These are phyloP conservation scores for Paratinospora sagittata DNA, from an alignment of 164 flowering plant genomes.

Conservation along the genomic window DNA sequence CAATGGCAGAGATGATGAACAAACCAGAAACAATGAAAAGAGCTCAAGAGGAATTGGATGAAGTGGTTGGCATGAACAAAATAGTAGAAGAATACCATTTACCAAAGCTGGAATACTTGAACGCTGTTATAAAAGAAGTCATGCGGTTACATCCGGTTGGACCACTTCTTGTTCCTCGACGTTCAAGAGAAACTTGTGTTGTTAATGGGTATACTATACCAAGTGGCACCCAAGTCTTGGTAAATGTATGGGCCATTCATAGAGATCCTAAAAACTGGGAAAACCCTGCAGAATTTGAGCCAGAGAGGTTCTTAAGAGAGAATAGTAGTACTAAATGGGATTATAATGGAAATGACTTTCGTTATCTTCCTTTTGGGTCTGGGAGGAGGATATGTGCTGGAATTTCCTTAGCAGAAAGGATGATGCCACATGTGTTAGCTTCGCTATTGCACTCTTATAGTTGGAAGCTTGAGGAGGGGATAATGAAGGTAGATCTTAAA, in stretches of 20 bases:
- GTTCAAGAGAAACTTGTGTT: slow-evolving; percentile 11
- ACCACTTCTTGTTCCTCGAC: slow-evolving; percentile 15
- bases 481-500: slow-evolving; percentile 10
- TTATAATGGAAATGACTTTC: slow-evolving; percentile 17
- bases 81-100: slow-evolving; percentile 16
- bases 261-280: slow-evolving; percentile 22
- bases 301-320: slow-evolving; percentile 15
- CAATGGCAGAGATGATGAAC: slow-evolving; percentile 30
- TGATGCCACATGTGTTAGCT: slow-evolving; percentile 9
- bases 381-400: slow-evolving; percentile 23
- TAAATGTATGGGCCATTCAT: slow-evolving; percentile 23
- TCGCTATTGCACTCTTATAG: slow-evolving; percentile 16
- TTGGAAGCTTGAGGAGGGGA: slow-evolving; percentile 14
- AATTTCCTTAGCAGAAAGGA: slow-evolving; percentile 18
- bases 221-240: slow-evolving; percentile 14
- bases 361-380: slow-evolving; percentile 21
- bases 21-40: slow-evolving; percentile 25
- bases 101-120: slow-evolving; percentile 11
- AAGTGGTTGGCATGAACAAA: slow-evolving; percentile 15
- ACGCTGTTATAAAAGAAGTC: slow-evolving; percentile 17
- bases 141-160: slow-evolving; percentile 13
- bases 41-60: slow-evolving; percentile 26
- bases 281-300: slow-evolving; percentile 16
- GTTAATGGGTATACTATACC: slow-evolving; percentile 18
- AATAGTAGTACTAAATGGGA: slow-evolving; percentile 1